Evolutionary conservation across 1,139 yeast species (phyloP).

Genomic region (Yamadazyma trypodendri): DNA sequence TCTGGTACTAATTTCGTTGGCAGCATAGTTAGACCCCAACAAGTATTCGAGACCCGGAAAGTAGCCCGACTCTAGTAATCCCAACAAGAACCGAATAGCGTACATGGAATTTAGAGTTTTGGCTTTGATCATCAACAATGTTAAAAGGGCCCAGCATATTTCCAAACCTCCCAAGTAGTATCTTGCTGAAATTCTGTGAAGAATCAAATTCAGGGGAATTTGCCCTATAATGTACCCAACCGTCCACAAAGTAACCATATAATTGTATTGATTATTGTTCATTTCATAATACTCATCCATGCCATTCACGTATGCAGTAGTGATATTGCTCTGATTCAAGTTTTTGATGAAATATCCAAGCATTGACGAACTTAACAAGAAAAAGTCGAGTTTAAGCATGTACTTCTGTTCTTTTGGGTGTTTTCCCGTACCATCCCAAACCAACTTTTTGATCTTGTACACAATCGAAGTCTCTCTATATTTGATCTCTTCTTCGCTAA

Average conservation of each 20-base stretch:
- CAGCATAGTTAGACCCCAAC: slow-evolving; percentile 39
- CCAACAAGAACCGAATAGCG: slow-evolving; percentile 58
- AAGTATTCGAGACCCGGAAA: slow-evolving; percentile 57
- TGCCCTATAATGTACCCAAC: slow-evolving; percentile 62
- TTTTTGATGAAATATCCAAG: slow-evolving; percentile 38
- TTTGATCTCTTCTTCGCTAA: slow-evolving; percentile 30
- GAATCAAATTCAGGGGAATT: slow-evolving; percentile 54
- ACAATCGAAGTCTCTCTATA: slow-evolving; percentile 22
- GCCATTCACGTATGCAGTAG: slow-evolving; percentile 61
- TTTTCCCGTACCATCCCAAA: slow-evolving; percentile 53
- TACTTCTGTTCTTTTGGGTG: slow-evolving; percentile 43
- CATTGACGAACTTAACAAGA: slow-evolving; percentile 43
- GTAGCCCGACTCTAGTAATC: slow-evolving; percentile 57
- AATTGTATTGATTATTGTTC: slow-evolving; percentile 54
- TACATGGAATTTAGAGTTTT: slow-evolving; percentile 43
- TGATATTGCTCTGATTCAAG: slow-evolving; percentile 45
- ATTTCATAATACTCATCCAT: slow-evolving; percentile 56
- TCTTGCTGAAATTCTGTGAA: slow-evolving; percentile 54
- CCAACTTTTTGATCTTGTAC: slow-evolving; percentile 29
- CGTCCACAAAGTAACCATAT: slow-evolving; percentile 52
- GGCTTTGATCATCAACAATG: slow-evolving; percentile 50
- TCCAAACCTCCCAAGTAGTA: slow-evolving; percentile 55
- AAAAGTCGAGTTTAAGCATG: slow-evolving; percentile 43
- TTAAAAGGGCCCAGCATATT: slow-evolving; percentile 55
- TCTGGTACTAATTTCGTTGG: slow-evolving; percentile 33